These are phyloP conservation scores for Nitzschia inconspicua DNA, from an alignment of 108 stramenopile species.

Conservation along the genomic window DNA sequence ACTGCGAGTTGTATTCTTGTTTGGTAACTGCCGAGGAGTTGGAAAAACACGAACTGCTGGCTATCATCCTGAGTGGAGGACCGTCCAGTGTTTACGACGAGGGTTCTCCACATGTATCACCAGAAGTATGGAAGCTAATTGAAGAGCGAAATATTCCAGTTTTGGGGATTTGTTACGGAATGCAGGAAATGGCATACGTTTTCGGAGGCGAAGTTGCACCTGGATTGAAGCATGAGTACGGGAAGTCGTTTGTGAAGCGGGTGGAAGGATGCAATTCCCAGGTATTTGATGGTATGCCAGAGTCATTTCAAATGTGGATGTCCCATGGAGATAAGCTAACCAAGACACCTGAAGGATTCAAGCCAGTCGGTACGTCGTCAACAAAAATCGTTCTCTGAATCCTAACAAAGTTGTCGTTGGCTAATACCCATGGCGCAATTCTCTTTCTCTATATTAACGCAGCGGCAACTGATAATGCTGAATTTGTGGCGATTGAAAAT, in stretches of 20 bases:
- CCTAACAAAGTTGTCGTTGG: too few species aligned
- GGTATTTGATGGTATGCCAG: conserved; percentile 81
- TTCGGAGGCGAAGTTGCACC: conserved; percentile 92
- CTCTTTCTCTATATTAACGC: too few species aligned
- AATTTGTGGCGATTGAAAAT: conserved; percentile 92
- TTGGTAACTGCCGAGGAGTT: conserved; percentile 82
- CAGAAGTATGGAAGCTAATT: conserved; percentile 91
- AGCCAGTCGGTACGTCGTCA: conserved; percentile 60
- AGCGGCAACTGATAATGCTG: conserved; percentile 82
- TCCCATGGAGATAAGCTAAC: conserved; percentile 97
- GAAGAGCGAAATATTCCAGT: conserved; percentile 86
- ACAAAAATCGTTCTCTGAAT: neutral
- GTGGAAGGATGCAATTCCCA: conserved; percentile 57
- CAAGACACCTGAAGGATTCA: conserved; percentile 89
- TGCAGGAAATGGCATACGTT: conserved; percentile 89
- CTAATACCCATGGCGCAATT: too few species aligned
- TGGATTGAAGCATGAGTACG: conserved; percentile 92
- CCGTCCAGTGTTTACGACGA: conserved; percentile 93
- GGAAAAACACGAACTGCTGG: conserved; percentile 74
- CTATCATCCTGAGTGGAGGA: conserved; percentile 95
- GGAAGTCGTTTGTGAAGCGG: conserved; percentile 82
- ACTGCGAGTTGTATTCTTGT: conserved; percentile 97
- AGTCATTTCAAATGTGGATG: conserved; percentile 96
- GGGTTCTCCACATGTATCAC: conserved; percentile 91
- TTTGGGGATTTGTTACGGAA: conserved; percentile 97